Conservation (phyloP, 148 eudicot species). For the Rhododendron kiyosumense region DNA sequence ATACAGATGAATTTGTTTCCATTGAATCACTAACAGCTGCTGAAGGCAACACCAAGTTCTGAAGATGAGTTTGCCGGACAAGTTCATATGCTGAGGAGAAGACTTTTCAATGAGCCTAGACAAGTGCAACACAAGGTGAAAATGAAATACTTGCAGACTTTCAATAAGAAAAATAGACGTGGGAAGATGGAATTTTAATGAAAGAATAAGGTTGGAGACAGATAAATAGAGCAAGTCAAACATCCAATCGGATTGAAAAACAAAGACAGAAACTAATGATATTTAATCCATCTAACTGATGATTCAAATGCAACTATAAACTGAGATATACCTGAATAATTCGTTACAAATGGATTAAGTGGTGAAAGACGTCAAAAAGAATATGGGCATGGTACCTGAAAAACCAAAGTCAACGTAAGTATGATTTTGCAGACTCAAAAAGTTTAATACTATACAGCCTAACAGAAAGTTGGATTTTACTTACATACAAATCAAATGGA, state of each 20-base stretch:
- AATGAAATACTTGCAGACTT: neutral
- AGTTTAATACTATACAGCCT: neutral
- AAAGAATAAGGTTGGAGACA: neutral
- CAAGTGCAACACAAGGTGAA: neutral
- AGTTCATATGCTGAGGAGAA: constrained; percentile 60
- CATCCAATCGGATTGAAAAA: neutral
- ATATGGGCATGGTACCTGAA: constrained; percentile 83
- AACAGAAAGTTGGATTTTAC: neutral
- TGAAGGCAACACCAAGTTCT: constrained; percentile 21
- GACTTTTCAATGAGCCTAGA: constrained; percentile 77
- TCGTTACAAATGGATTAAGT: constrained; percentile 74
- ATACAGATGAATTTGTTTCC: constrained; percentile 34
- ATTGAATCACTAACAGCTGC: constrained; percentile 27
- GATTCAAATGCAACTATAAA: neutral
- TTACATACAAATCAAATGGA: too few species aligned
- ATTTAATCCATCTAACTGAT: neutral
- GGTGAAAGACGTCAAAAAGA: constrained; percentile 76
- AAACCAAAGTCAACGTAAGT: neutral
- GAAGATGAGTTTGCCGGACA: constrained; percentile 44
- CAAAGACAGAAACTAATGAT: neutral
- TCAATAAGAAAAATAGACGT: neutral
- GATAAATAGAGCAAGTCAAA: neutral
- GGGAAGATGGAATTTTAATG: neutral
- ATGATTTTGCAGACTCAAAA: neutral
- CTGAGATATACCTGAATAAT: constrained; percentile 61